phyloP scores from a whole-genome alignment of 2,329 filamentous ascomycete genomes.

The Seiridium unicorne region DNA sequence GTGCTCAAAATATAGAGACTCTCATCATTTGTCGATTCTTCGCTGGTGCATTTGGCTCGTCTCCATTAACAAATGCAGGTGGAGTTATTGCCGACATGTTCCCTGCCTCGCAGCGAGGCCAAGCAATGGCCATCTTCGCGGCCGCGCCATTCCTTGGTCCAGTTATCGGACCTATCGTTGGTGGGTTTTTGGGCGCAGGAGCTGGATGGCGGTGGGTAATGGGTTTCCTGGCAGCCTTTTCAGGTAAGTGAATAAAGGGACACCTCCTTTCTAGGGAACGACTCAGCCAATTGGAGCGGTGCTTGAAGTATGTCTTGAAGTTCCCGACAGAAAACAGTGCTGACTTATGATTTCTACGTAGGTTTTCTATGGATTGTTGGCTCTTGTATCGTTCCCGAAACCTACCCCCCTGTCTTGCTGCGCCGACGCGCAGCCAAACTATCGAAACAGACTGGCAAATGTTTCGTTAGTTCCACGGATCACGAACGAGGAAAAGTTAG shows the following conservation, averaged over 20 bases:
- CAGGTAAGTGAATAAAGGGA: conserved; percentile 33
- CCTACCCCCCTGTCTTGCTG: conserved; percentile 58
- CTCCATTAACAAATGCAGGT: conserved; percentile 54
- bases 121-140: conserved; percentile 64
- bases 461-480: conserved; percentile 54
- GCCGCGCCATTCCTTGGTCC: conserved; percentile 60
- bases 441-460: conserved; percentile 50
- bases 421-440: conserved; percentile 51
- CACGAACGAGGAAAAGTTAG: conserved; percentile 39
- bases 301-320: too few species aligned
- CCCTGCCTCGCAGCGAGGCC: conserved; percentile 44
- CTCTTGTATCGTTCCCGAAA: conserved; percentile 55
- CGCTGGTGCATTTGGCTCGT: conserved; percentile 55
- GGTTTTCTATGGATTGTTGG: conserved; percentile 52
- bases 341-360: too few species aligned
- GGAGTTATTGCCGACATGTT: conserved; percentile 62
- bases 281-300: too few species aligned
- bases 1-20: conserved; percentile 49
- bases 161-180: conserved; percentile 60
- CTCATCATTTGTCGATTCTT: conserved; percentile 62
- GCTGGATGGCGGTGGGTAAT: conserved; percentile 71
- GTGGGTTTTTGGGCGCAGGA: conserved; percentile 63
- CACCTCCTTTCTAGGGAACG: too few species aligned
- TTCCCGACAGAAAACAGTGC: too few species aligned
- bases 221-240: conserved; percentile 64